phyloP scores from a whole-genome alignment of 2,329 filamentous ascomycete genomes.

The Sporothrix inflata region DNA sequence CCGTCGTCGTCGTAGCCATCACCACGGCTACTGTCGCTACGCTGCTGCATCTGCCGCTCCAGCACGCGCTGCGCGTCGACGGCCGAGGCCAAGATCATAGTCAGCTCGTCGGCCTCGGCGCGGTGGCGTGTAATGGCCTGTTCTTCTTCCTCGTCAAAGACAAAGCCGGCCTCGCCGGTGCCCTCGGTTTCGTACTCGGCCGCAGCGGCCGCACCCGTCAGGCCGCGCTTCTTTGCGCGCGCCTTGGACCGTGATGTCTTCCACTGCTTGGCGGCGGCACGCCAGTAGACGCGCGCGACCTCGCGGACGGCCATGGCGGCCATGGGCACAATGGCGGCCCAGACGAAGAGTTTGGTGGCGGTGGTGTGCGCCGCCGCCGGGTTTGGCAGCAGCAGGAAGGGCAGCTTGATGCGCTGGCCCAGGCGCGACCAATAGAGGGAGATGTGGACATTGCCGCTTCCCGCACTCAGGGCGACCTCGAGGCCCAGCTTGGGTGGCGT shows the following conservation, averaged over 20 bases:
- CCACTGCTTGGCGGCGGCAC: conserved; percentile 1
- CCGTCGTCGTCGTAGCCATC: background rate
- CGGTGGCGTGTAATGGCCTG: conserved; percentile 42
- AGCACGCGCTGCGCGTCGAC: conserved; percentile 46
- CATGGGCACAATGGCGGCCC: conserved; percentile 47
- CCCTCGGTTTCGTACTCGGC: conserved; percentile 34
- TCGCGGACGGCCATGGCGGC: conserved; percentile 43
- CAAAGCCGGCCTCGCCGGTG: conserved; percentile 23
- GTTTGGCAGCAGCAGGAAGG: conserved; percentile 46
- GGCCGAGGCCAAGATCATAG: conserved; percentile 47
- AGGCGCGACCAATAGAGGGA: conserved; percentile 54
- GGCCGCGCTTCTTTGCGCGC: background rate
- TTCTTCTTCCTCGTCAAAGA: conserved; percentile 30
- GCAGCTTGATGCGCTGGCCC: conserved; percentile 50
- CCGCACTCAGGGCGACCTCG: conserved; percentile 47
- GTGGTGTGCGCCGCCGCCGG: conserved; percentile 20
- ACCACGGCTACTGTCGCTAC: background rate
- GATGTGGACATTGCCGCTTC: conserved; percentile 46
- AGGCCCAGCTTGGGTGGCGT: conserved; percentile 49
- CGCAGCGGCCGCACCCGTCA: background rate
- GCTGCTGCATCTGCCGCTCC: conserved; percentile 38
- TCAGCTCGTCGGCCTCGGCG: conserved; percentile 51
- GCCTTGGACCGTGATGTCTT: background rate
- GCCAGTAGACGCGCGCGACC: conserved; percentile 24
- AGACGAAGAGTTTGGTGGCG: conserved; percentile 43